A percentile compares a stretch with the other conserved stretches of the same genome.
phyloP scores from a whole-genome alignment of 2,329 filamentous ascomycete species.

The Chalaropsis thielavioides region DNA sequence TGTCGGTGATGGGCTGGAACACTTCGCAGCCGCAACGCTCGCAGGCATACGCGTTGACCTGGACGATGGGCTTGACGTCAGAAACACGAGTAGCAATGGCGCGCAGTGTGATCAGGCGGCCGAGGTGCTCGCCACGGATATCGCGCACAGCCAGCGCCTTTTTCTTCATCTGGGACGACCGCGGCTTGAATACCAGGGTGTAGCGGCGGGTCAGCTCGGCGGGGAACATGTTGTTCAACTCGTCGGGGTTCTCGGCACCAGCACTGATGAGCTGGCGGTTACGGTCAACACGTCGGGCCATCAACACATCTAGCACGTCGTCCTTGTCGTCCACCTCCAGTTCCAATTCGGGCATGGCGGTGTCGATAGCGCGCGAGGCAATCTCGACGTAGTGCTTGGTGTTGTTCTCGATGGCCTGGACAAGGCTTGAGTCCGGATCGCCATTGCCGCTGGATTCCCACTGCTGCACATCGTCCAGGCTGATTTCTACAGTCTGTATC shows the following conservation, averaged over 20 bases:
- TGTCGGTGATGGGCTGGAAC: constrained; percentile 87
- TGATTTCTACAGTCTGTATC: constrained; percentile 64
- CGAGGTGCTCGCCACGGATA: constrained; percentile 83
- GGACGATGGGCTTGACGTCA: constrained; percentile 93
- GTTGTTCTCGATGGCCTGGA: constrained; percentile 76
- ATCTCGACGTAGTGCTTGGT: constrained; percentile 93
- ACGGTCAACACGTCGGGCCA: constrained; percentile 75
- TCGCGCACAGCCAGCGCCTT: constrained; percentile 78
- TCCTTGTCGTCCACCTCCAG: constrained; percentile 81
- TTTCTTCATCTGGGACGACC: constrained; percentile 52
- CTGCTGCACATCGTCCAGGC: constrained; percentile 74
- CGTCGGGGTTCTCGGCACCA: constrained; percentile 51
- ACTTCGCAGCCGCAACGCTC: constrained; percentile 94
- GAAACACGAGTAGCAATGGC: constrained; percentile 92
- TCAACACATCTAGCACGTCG: constrained; percentile 90
- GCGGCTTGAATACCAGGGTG: constrained; percentile 88
- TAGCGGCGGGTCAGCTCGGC: constrained; percentile 85
- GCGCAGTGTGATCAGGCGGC: constrained; percentile 81
- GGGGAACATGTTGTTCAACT: constrained; percentile 68
- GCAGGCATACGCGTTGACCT: constrained; percentile 95
- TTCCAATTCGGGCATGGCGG: constrained; percentile 64
- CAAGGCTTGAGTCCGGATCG: constrained; percentile 55
- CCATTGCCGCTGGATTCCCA: constrained; percentile 58
- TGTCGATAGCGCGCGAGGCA: constrained; percentile 75
- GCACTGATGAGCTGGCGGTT: constrained; percentile 62